phyloP scores from a whole-genome alignment of 2,329 filamentous ascomycete genomes.

The Verticillium nubilum region DNA sequence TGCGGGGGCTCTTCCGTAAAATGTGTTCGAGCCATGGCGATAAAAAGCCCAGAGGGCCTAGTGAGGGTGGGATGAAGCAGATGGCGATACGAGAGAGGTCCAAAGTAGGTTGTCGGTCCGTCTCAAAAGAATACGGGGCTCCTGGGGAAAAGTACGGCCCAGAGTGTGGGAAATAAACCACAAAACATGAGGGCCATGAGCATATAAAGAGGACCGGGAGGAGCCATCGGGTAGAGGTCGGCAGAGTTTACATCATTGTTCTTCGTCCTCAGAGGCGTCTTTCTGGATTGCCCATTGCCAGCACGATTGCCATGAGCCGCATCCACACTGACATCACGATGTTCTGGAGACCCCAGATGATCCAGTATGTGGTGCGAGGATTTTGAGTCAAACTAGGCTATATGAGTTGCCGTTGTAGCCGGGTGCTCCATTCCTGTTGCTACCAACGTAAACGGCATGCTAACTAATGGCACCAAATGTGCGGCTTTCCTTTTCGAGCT shows the following conservation, averaged over 20 bases:
- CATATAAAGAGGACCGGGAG: not conserved
- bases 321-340: not conserved
- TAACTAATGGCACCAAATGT: not conserved
- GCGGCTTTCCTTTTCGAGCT: not conserved
- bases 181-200: not conserved
- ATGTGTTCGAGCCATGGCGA: constrained; percentile 14
- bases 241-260: not conserved
- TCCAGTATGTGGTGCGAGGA: not conserved
- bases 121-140: not conserved
- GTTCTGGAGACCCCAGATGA: not conserved
- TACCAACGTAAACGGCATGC: not conserved
- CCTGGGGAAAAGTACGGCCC: not conserved
- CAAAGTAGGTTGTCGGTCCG: not conserved
- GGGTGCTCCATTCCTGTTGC: not conserved
- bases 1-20: constrained; percentile 30
- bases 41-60: not conserved
- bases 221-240: not conserved
- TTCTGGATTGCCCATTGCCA: not conserved
- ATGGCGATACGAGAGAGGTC: not conserved
- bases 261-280: not conserved
- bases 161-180: not conserved
- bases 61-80: not conserved
- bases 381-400: not conserved
- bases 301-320: not conserved
- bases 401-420: not conserved